Conservation (phyloP, 495 filamentous ascomycete species). For the Penicillium alfredii region DNA sequence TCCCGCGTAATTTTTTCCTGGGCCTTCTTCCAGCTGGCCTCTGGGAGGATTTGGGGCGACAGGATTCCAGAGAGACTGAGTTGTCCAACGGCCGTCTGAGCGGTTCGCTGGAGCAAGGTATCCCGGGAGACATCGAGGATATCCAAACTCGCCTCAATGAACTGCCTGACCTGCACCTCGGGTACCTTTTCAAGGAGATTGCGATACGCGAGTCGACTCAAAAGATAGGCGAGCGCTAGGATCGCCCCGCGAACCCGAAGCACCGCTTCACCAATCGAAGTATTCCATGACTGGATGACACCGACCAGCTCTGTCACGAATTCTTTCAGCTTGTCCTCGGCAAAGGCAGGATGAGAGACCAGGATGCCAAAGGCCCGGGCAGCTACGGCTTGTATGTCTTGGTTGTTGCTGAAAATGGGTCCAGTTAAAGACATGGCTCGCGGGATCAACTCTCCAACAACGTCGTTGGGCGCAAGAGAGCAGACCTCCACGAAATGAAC, state of each 20-base stretch:
- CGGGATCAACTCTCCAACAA: constrained; percentile 44
- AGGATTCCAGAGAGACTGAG: constrained; percentile 64
- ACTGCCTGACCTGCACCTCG: constrained; percentile 29
- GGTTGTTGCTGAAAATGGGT: constrained; percentile 63
- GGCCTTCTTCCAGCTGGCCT: constrained; percentile 37
- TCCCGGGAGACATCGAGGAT: constrained; percentile 50
- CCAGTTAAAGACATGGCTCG: constrained; percentile 46
- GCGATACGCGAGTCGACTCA: constrained; percentile 54
- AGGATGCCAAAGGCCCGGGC: constrained; percentile 75
- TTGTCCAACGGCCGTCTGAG: constrained; percentile 64
- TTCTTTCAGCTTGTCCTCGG: constrained; percentile 26
- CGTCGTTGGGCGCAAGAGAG: constrained; percentile 51
- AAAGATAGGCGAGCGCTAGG: constrained; percentile 50
- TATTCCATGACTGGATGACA: constrained; percentile 44
- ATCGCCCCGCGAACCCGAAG: constrained; percentile 58
- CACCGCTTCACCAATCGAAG: constrained; percentile 54
- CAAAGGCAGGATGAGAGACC: constrained; percentile 53
- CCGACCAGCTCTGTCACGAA: constrained; percentile 37
- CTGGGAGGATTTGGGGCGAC: constrained; percentile 31
- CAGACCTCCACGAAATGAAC: constrained; percentile 61
- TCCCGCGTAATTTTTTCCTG: constrained; percentile 54
- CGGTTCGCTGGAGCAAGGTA: constrained; percentile 50
- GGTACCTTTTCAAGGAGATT: constrained; percentile 24
- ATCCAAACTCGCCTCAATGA: constrained; percentile 37
- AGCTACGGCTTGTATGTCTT: constrained; percentile 53